phyloP scores from a whole-genome alignment of 331 rosid species.

The Dryas integrifolia region DNA sequence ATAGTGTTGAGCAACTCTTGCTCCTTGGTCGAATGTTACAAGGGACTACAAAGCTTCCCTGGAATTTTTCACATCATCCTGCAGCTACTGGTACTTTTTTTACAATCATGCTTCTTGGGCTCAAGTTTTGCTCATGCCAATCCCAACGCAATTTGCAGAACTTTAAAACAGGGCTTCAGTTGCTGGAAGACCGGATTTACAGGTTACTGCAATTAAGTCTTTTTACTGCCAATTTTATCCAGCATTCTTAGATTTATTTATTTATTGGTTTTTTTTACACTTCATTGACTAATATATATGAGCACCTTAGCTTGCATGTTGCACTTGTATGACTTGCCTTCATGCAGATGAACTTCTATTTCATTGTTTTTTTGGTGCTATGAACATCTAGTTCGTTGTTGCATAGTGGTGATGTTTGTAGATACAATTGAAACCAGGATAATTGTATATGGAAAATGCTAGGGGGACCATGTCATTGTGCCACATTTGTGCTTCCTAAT shows the following conservation, averaged over 20 bases:
- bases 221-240: conserved; percentile 18
- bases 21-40: conserved; percentile 94
- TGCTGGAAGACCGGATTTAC: conserved; percentile 87
- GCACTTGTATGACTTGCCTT: background rate
- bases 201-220: conserved; percentile 46
- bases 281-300: background rate
- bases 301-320: background rate
- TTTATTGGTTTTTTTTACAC: no score
- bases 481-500: no score
- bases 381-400: no score
- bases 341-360: no score
- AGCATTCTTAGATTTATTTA: background rate
- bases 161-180: conserved; percentile 83
- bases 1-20: conserved; percentile 95
- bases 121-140: conserved; percentile 93
- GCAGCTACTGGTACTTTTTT: conserved; percentile 96
- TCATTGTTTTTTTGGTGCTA: no score
- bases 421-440: no score
- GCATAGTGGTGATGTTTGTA: no score
- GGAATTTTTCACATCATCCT: conserved; percentile 91
- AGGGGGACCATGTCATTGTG: no score
- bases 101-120: conserved; percentile 95
- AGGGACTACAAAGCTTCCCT: conserved; percentile 86
- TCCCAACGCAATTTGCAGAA: conserved; percentile 81
- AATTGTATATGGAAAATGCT: no score